A percentile compares a stretch with the other conserved stretches of the same genome.
Conservation (phyloP, 2,329 filamentous ascomycete species). For the Epichloe typhina region DNA sequence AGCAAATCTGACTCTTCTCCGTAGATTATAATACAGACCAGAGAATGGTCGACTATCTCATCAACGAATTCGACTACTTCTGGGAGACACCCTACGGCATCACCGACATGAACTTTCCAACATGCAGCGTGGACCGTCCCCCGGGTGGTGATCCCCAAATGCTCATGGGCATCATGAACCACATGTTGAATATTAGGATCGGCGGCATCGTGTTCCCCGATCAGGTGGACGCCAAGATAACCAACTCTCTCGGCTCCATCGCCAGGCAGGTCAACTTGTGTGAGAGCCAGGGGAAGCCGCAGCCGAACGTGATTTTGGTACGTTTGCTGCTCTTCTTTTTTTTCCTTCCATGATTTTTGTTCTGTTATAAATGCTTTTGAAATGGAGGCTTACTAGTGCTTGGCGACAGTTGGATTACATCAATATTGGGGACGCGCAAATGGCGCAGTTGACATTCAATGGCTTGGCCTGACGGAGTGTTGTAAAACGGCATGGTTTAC, state of each 20-base stretch:
- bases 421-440: conserved; percentile 25
- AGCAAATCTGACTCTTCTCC: not conserved
- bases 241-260: conserved; percentile 23
- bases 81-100: conserved; percentile 65
- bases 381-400: conserved; percentile 7
- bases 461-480: conserved; percentile 14
- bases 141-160: conserved; percentile 20
- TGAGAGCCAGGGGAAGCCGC: conserved; percentile 12
- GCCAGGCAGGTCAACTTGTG: conserved; percentile 17
- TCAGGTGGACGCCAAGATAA: conserved; percentile 15
- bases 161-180: conserved; percentile 33
- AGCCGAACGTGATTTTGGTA: conserved; percentile 23
- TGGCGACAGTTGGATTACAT: conserved; percentile 29
- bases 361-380: not conserved
- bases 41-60: conserved; percentile 43
- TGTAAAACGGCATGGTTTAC: not conserved
- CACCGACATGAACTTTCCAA: conserved; percentile 43
- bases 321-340: not conserved
- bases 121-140: conserved; percentile 54
- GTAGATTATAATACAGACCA: conserved; percentile 46
- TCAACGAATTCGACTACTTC: conserved; percentile 50
- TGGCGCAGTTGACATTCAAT: conserved; percentile 25
- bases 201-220: conserved; percentile 23
- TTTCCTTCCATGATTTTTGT: not conserved
- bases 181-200: conserved; percentile 19